Conservation (phyloP, 2,329 filamentous ascomycete species). For the Cercospora sesami region DNA sequence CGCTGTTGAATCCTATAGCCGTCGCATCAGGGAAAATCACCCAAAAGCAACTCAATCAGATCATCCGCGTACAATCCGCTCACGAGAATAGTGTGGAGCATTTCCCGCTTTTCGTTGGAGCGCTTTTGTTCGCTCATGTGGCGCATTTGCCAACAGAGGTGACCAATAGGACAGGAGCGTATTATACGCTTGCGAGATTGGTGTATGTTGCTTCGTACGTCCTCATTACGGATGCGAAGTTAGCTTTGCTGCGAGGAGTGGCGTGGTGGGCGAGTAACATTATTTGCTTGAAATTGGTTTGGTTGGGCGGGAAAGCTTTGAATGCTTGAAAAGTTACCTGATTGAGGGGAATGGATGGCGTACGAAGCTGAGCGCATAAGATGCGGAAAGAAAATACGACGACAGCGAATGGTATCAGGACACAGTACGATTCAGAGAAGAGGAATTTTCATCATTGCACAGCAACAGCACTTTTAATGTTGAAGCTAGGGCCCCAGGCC, state of each 20-base stretch:
- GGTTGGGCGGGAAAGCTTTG: conserved; percentile 39
- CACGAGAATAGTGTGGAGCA: conserved; percentile 51
- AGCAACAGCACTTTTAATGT: conserved; percentile 4
- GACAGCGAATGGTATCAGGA: neutral
- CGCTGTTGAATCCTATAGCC: conserved; percentile 32
- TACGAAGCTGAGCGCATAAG: too few relatives aligned
- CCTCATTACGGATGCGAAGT: conserved; percentile 39
- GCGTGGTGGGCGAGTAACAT: conserved; percentile 50
- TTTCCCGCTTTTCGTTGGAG: conserved; percentile 43
- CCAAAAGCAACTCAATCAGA: conserved; percentile 44
- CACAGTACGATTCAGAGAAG: neutral
- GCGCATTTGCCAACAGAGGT: conserved; percentile 41
- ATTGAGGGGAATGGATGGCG: too few relatives aligned
- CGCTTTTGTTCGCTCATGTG: conserved; percentile 44
- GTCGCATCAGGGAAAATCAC: conserved; percentile 47
- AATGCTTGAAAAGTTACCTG: too few relatives aligned
- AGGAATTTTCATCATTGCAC: neutral
- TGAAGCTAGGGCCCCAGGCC: conserved; percentile 13
- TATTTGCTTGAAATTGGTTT: conserved; percentile 44
- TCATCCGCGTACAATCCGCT: conserved; percentile 49
- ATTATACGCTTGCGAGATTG: conserved; percentile 47
- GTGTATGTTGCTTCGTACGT: conserved; percentile 47
- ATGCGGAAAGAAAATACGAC: neutral
- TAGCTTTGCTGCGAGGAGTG: conserved; percentile 42
- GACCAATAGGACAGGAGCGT: conserved; percentile 44